Evolutionary conservation across 106 monocot species (phyloP).

Genomic region (Xerophyta viscosa): DNA sequence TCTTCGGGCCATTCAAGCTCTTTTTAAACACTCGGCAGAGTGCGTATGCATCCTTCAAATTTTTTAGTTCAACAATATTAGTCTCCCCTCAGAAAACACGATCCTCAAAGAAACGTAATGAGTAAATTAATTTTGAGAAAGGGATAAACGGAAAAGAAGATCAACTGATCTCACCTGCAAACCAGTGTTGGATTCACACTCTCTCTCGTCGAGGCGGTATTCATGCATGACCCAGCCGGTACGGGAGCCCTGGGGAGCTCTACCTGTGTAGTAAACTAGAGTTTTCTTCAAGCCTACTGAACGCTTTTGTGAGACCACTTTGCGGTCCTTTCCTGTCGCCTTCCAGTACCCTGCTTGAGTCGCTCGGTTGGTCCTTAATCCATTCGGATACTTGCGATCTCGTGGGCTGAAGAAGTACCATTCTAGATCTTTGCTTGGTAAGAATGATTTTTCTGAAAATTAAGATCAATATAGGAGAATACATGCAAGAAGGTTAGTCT

Average conservation of each 20-base stretch:
- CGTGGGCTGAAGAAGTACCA: constrained; percentile 98
- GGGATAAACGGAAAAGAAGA: no score
- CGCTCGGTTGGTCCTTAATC: constrained; percentile 82
- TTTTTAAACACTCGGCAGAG: constrained; percentile 87
- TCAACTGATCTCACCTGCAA: constrained; percentile 72
- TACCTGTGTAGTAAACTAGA: constrained; percentile 78
- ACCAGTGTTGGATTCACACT: constrained; percentile 59
- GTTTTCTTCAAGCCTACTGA: constrained; percentile 88
- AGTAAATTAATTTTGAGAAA: no score
- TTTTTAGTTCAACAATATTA: no score
- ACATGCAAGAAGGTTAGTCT: no score
- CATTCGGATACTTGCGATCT: constrained; percentile 89
- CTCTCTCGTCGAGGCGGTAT: constrained; percentile 80
- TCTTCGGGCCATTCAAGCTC: constrained; percentile 60
- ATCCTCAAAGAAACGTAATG: no score
- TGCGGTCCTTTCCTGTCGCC: constrained; percentile 88
- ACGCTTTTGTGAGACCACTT: constrained; percentile 54
- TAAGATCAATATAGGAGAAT: no score
- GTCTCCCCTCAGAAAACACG: no score
- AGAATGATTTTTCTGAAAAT: constrained; percentile 71
- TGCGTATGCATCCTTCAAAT: constrained; percentile 76
- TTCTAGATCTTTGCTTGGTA: constrained; percentile 90
- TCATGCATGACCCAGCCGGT: constrained; percentile 98
- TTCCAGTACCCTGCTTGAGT: constrained; percentile 90
- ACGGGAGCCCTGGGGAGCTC: constrained; percentile 82